Base-by-base conservation (phyloP, 768 basidiomycete species). In the Suillus alpinus region DNA sequence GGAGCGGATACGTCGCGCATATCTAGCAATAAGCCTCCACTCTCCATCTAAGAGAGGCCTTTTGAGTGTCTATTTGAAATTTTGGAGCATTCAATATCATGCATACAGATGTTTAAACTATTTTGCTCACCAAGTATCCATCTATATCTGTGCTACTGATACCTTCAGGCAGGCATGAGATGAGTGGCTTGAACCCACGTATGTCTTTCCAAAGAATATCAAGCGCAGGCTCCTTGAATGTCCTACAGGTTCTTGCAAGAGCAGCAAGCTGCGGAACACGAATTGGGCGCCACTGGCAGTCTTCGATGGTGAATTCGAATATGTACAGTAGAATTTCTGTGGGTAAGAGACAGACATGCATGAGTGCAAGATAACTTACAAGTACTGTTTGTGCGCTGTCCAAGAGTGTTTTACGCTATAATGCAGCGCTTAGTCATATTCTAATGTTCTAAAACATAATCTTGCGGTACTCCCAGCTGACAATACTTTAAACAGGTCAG, bases 151-250 rank as follows among this genome's bases (percentile, higher is more conserved):
- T 13, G 8, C n/a, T 1, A 6, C 23, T 26, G 26, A 10, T 29
- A 20, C 32, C 41, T 43, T 41, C 39, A 14, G 56, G 56, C 16
- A 57, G 31, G 18, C 56, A 44, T 29, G 14, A 16, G 12, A 57
- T 31, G 31, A 43, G 20, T 43, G 29, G 40, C 36, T 29, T 26
- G 29, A 49, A 31, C 26, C 47, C 29, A 4, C 0, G 0, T 3
- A 57, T 16, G 2, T 44, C 8, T 23, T 26, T 31, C 56, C 56
- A 57, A 29, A 57, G 56, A 9, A 2, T 12, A 41, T 57, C 43
- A 43, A 57, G 56, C 12, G 37, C 56, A 43, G 44, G 40, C 18
- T 57, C 41, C n/a, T 47, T 47, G 18, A 57, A 57, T 44, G 8
- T 20, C 41, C 6, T 29, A 57, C 56, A 46, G 1, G 56, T 43